Evolutionary conservation across 345 rosid genomes (phyloP), one percentile per base, ranked within the genome.

Genomic region (Euphorbia lathyris): DNA sequence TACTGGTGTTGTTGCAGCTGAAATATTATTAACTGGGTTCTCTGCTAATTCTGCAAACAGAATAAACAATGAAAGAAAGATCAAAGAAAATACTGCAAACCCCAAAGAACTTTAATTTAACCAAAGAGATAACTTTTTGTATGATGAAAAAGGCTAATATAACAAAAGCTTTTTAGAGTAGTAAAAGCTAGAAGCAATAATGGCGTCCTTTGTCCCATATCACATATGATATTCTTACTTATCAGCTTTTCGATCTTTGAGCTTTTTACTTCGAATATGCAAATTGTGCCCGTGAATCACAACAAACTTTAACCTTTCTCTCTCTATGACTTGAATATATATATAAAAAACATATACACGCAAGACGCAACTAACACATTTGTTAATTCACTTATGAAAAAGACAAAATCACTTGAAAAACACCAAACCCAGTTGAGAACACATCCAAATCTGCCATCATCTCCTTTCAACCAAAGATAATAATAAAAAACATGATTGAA

Each of bases 11-110:
- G 79, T 65, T 16, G 83, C 66, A 4, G 90, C 70, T 55, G 86
- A 77, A 38, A 77, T 47, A 25, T 73, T 74, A 23, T 73, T 74
- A 23, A 74, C n/a, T 25, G 83, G 69, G 67, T 82, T 87, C 32
- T 89, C 94, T 19, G 87, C 85, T 63, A 85, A 69, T 67, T 86
- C 90, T 89, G 82, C 55, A 29, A 59, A 20, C 38, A 67, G 38
- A 62, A 34, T 34, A 34, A 27, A 45, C 0, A 68, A 42, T 17
- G 50, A 67, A 7, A n/a, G n/a, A n/a, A 43, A 42, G 66, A 16
- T 40, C 34, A 13, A 5, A 53, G 7, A 58, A 34, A 40, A 23
- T 17, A 58, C 7, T 8, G 45, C 8, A 10, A 77, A 50, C 34
- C 60, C 34, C 60, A 16, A 25, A 7, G 19, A 38, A 50, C 52